Conservation (phyloP, 1,284 basidiomycete species). For the Sporisorium iseilematis-ciliati region DNA sequence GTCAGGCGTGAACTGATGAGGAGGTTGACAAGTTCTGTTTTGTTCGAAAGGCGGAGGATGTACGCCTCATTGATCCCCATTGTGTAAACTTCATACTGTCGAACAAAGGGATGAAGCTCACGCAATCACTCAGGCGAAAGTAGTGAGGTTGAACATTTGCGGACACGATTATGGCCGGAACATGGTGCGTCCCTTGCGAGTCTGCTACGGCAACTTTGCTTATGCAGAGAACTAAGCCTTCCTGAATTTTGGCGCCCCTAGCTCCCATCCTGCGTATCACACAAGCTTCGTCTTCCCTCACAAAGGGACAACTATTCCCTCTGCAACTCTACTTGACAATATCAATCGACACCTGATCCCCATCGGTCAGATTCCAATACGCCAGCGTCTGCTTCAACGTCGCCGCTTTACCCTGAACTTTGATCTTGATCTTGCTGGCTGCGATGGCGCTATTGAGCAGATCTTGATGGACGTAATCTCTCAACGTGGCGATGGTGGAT, state of each 20-base stretch:
- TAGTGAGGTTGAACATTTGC: no score
- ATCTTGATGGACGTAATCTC: slow-evolving; percentile 62
- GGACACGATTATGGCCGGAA: no score
- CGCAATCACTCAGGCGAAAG: no score
- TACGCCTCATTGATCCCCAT: no score
- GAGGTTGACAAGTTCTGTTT: neutral
- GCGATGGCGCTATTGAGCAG: slow-evolving; percentile 55
- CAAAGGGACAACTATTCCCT: neutral
- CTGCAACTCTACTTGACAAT: slow-evolving; percentile 37
- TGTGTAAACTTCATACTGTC: no score
- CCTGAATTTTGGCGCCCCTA: no score
- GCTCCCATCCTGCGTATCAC: no score
- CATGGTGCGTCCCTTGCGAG: no score
- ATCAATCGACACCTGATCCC: slow-evolving; percentile 54
- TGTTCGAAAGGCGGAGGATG: no score
- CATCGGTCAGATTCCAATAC: slow-evolving; percentile 64
- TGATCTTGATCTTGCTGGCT: slow-evolving; percentile 64
- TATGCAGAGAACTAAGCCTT: no score
- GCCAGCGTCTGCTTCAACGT: slow-evolving; percentile 67
- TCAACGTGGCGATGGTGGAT: slow-evolving; percentile 56
- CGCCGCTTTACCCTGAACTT: slow-evolving; percentile 53
- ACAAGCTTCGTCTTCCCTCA: neutral
- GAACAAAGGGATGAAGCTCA: no score
- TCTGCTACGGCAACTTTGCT: no score
- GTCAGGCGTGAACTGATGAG: neutral